phyloP scores from a whole-genome alignment of 371 early-diverging fungal genomes.

The Smittium mucronatum region DNA sequence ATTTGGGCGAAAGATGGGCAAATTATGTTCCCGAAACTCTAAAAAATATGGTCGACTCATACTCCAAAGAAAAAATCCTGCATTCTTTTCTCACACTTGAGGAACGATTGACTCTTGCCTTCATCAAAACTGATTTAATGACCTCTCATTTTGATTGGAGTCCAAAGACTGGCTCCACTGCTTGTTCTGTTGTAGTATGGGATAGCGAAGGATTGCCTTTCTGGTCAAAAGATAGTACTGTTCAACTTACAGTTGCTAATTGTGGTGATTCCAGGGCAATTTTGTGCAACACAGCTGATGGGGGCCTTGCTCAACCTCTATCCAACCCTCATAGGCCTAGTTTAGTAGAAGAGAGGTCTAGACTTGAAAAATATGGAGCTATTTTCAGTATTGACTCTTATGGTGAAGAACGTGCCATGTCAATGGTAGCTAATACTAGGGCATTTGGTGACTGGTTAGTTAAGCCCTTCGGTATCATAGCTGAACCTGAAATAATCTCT shows the following conservation, averaged over 20 bases:
- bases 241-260: conserved; percentile 22
- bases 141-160: conserved; percentile 25
- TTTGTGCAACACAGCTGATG: conserved; percentile 24
- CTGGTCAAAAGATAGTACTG: conserved; percentile 28
- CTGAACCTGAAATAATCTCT: conserved; percentile 55
- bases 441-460: conserved; percentile 58
- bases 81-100: conserved; percentile 27
- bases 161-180: conserved; percentile 28
- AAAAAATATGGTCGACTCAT: conserved; percentile 17
- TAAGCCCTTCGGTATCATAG: conserved; percentile 57
- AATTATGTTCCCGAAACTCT: conserved; percentile 21
- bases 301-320: conserved; percentile 21
- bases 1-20: conserved; percentile 24
- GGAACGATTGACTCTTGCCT: conserved; percentile 28
- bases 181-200: conserved; percentile 25
- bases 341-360: conserved; percentile 22
- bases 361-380: conserved; percentile 28
- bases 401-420: conserved; percentile 61
- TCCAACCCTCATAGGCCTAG: conserved; percentile 23
- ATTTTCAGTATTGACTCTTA: conserved; percentile 48
- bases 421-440: conserved; percentile 53
- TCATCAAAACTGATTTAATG: conserved; percentile 23
- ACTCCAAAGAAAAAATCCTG: conserved; percentile 10
- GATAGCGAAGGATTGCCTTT: conserved; percentile 30
- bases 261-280: conserved; percentile 29